A percentile compares a stretch with the other conserved stretches of the same genome.
phyloP scores from a whole-genome alignment of 352 stramenopile species.

The Elongisporangium anandrum region DNA sequence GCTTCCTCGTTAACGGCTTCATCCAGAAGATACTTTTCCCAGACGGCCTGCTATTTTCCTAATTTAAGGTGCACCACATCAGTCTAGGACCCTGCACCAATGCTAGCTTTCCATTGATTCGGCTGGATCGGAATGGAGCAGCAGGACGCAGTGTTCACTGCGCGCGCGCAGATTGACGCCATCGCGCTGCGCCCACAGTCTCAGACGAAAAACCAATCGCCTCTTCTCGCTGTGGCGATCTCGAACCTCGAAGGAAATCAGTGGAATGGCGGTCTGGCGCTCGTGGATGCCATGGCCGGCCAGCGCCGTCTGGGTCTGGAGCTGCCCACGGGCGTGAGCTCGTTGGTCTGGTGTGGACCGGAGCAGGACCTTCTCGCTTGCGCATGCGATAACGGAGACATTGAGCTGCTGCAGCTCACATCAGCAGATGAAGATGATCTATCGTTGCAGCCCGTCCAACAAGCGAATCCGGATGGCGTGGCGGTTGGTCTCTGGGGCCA shows the following conservation, averaged over 20 bases:
- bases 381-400: slow-evolving; percentile 75
- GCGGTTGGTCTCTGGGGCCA: slow-evolving; percentile 30
- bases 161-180: slow-evolving; percentile 39
- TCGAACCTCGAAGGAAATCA: slow-evolving; percentile 75
- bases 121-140: background rate
- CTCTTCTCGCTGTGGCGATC: slow-evolving; percentile 56
- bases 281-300: slow-evolving; percentile 38
- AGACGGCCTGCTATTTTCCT: background rate
- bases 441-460: background rate
- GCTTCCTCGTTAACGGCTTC: background rate
- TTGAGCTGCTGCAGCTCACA: slow-evolving; percentile 37
- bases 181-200: slow-evolving; percentile 15
- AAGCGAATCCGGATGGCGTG: slow-evolving; percentile 4
- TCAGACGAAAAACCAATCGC: slow-evolving; percentile 15
- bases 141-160: slow-evolving; percentile 17
- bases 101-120: background rate
- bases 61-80: background rate
- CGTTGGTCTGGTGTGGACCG: slow-evolving; percentile 47
- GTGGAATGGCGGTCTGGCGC: slow-evolving; percentile 55
- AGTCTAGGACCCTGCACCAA: background rate
- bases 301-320: slow-evolving; percentile 41
- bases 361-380: slow-evolving; percentile 46
- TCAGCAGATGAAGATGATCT: background rate
- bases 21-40: background rate
- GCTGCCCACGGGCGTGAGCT: slow-evolving; percentile 38